phyloP scores from a whole-genome alignment of 2,329 filamentous ascomycete species.

The Alternaria sp. region DNA sequence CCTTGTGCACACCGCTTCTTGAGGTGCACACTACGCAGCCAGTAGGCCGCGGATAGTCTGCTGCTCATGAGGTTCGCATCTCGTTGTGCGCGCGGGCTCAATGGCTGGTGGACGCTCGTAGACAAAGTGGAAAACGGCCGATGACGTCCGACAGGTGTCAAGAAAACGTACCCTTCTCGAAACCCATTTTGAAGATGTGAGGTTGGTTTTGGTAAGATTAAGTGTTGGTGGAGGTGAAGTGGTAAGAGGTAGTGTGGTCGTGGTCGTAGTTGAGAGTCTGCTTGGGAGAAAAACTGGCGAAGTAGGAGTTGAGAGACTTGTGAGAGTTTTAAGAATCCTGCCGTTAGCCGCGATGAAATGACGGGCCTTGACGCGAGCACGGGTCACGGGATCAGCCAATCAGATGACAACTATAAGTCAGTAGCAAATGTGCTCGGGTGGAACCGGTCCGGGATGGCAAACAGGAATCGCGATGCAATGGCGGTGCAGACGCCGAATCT shows the following conservation, averaged over 20 bases:
- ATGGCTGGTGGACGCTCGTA: constrained; percentile 29
- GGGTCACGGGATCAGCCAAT: constrained; percentile 21
- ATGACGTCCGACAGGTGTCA: constrained; percentile 41
- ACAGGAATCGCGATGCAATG: constrained; percentile 8
- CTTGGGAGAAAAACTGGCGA: constrained; percentile 34
- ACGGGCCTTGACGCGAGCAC: constrained; percentile 17
- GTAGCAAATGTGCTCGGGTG: constrained; percentile 23
- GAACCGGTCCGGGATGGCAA: constrained; percentile 26
- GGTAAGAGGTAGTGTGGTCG: neutral
- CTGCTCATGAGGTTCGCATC: constrained; percentile 10
- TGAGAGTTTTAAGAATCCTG: constrained; percentile 14
- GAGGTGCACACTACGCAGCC: constrained; percentile 9
- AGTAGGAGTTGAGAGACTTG: constrained; percentile 34
- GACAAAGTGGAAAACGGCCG: constrained; percentile 29
- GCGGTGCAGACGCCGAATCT: constrained; percentile 2
- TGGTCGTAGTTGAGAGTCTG: constrained; percentile 21
- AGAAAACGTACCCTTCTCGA: constrained; percentile 49
- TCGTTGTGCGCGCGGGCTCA: constrained; percentile 33
- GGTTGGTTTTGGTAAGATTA: constrained; percentile 8
- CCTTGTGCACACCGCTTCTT: constrained; percentile 21
- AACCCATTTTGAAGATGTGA: constrained; percentile 49
- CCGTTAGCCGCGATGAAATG: constrained; percentile 25
- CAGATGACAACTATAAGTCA: constrained; percentile 22
- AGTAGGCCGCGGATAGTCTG: constrained; percentile 6
- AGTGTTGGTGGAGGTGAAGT: constrained; percentile 3